Conservation (phyloP, 106 monocot species). For the Dendrobium catenatum region DNA sequence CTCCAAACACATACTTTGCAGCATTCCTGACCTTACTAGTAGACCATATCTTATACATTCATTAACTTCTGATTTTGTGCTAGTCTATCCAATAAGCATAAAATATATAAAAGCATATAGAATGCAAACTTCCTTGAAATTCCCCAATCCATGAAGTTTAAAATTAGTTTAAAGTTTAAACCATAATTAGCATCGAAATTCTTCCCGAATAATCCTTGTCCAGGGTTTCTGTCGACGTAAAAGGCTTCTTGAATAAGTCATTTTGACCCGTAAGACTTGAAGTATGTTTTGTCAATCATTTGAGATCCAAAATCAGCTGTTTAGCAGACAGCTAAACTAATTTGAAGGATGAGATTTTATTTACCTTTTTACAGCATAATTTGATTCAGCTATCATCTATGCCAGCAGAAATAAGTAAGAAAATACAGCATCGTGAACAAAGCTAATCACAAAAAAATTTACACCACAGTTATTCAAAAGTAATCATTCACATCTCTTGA, state of each 20-base stretch:
- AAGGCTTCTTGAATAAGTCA: background rate
- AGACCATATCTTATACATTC: background rate
- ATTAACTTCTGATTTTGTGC: background rate
- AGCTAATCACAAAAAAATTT: background rate
- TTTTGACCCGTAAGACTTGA: background rate
- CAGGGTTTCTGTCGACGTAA: background rate
- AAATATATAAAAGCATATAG: background rate
- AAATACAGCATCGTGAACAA: constrained; percentile 3
- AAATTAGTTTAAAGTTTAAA: background rate
- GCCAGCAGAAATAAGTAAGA: background rate
- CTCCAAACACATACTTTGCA: background rate
- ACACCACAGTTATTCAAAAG: background rate
- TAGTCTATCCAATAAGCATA: background rate
- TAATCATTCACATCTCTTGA: background rate
- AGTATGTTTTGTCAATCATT: background rate
- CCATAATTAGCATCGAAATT: background rate
- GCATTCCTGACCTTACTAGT: background rate
- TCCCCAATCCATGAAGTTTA: background rate
- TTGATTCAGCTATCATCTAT: background rate
- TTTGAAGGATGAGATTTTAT: background rate
- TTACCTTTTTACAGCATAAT: background rate
- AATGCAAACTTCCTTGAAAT: background rate
- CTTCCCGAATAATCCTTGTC: background rate
- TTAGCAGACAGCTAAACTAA: background rate
- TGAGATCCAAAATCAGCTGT: background rate